A percentile compares a stretch with the other conserved stretches of the same genome.
phyloP scores from a whole-genome alignment of 2,329 filamentous ascomycete genomes.

The Colletotrichum higginsianum region DNA sequence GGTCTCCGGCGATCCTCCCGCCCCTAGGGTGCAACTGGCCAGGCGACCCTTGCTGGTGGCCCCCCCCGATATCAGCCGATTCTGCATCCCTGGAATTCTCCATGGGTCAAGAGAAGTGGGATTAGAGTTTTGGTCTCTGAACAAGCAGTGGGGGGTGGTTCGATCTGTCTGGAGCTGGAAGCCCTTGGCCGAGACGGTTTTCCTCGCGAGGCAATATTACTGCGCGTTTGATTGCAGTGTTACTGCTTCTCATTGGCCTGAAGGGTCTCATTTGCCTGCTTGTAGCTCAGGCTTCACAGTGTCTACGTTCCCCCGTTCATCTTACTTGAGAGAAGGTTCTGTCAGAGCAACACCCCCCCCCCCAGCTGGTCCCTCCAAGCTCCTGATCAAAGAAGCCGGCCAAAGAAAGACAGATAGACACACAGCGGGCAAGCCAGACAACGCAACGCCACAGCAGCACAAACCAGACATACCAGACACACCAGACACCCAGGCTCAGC shows the following conservation, averaged over 20 bases:
- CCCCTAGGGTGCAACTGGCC: not conserved
- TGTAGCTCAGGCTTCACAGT: not conserved
- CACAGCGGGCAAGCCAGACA: not conserved
- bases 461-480: not conserved
- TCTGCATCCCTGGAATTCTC: not conserved
- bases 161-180: slow-evolving; percentile 1
- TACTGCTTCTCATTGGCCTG: slow-evolving; percentile 18
- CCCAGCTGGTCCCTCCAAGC: no score
- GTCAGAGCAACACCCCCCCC: not conserved
- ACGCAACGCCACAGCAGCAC: slow-evolving; percentile 2
- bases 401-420: not conserved
- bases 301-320: not conserved
- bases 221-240: not conserved
- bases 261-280: not conserved
- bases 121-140: slow-evolving; percentile 36
- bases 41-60: slow-evolving; percentile 7
- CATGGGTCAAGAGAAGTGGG: slow-evolving; percentile 23
- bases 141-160: slow-evolving; percentile 10
- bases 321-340: not conserved
- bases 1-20: slow-evolving; percentile 35
- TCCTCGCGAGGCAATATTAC: not conserved
- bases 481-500: no score
- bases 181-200: not conserved
- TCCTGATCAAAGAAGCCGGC: not conserved
- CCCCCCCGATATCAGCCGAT: slow-evolving; percentile 24